Percentiles rank a stretch among this genome's conserved stretches.
Evolutionary conservation across 2,329 filamentous ascomycete genomes (phyloP).

Genomic region (Tolypocladium album): DNA sequence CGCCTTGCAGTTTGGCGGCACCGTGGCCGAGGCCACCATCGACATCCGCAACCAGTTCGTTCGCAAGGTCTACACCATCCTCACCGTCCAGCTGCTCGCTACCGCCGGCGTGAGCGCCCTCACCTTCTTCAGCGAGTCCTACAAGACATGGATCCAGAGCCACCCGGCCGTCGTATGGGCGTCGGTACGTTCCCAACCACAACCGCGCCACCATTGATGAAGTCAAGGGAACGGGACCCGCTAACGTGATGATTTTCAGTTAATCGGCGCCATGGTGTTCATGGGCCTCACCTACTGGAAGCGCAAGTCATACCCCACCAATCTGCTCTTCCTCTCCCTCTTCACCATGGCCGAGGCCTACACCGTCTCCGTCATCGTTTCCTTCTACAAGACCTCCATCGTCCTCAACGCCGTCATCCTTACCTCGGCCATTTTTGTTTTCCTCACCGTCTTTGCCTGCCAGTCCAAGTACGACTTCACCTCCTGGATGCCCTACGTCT

Average conservation of each 20-base stretch:
- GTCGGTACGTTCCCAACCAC: slow-evolving; percentile 42
- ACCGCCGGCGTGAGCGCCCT: slow-evolving; percentile 73
- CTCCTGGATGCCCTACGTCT: slow-evolving; percentile 90
- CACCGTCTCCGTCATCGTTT: slow-evolving; percentile 83
- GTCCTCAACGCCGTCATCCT: slow-evolving; percentile 86
- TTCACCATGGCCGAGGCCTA: slow-evolving; percentile 94
- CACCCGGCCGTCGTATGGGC: slow-evolving; percentile 78
- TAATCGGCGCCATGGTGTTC: slow-evolving; percentile 74
- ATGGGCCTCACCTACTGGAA: slow-evolving; percentile 91
- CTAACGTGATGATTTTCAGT: slow-evolving; percentile 24
- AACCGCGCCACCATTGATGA: not conserved
- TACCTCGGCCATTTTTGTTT: slow-evolving; percentile 72
- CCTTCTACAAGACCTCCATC: slow-evolving; percentile 73
- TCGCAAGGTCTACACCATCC: slow-evolving; percentile 94
- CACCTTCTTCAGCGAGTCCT: slow-evolving; percentile 72
- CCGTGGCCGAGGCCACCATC: slow-evolving; percentile 84
- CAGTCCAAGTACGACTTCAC: slow-evolving; percentile 99
- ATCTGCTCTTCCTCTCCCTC: slow-evolving; percentile 79
- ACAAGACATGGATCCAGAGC: slow-evolving; percentile 78
- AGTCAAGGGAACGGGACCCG: not conserved
- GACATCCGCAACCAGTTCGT: slow-evolving; percentile 96
- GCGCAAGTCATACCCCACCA: slow-evolving; percentile 88
- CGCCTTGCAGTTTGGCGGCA: slow-evolving; percentile 65
- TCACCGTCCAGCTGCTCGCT: slow-evolving; percentile 85
- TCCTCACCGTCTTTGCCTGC: slow-evolving; percentile 81